These are phyloP conservation scores for Podila minutissima DNA, from an alignment of 192 early-diverging fungal species.

Conservation along the genomic window DNA sequence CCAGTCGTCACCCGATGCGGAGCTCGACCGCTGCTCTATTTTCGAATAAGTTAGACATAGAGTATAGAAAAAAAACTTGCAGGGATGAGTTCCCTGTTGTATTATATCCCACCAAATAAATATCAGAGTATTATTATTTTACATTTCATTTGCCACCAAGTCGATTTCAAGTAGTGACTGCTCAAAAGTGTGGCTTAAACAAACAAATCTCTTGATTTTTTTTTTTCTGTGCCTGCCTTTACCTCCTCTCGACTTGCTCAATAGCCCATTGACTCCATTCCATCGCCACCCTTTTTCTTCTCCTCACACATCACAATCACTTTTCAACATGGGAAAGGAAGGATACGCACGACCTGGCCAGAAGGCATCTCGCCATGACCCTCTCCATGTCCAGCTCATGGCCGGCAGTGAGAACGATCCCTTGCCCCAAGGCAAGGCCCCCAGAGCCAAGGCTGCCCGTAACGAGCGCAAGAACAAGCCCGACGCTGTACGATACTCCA, in stretches of 20 bases:
- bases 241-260: neutral
- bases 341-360: conserved; percentile 29
- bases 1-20: conserved; percentile 24
- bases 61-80: neutral
- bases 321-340: conserved; percentile 63
- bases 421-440: conserved; percentile 58
- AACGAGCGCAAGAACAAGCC: conserved; percentile 68
- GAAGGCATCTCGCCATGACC: conserved; percentile 77
- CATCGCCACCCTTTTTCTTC: neutral
- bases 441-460: conserved; percentile 23
- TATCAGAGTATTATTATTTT: neutral
- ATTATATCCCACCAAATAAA: neutral
- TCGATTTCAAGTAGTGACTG: neutral
- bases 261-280: neutral
- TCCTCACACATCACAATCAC: neutral
- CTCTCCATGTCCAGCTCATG: conserved; percentile 82
- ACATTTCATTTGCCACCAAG: neutral
- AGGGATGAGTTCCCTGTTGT: neutral
- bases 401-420: conserved; percentile 67
- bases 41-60: neutral
- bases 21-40: conserved; percentile 22
- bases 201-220: neutral
- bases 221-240: conserved; percentile 1
- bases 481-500: conserved; percentile 52
- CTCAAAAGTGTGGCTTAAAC: neutral